These are phyloP conservation scores for Prunus davidiana DNA, from an alignment of 306 rosid genomes.

Conservation along the genomic window DNA sequence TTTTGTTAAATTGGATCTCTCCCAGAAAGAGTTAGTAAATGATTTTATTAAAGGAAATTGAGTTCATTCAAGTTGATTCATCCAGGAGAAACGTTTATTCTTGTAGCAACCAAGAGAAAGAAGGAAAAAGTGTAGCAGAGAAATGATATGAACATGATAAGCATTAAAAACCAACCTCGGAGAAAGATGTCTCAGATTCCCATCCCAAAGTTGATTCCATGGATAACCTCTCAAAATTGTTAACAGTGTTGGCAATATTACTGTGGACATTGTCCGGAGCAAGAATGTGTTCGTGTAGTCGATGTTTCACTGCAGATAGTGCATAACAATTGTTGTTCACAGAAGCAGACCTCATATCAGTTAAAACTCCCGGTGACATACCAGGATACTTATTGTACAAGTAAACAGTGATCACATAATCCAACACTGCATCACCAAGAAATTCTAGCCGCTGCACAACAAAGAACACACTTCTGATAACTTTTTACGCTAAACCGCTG, in stretches of 20 bases:
- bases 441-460: conserved; percentile 66
- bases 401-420: conserved; percentile 56
- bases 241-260: conserved; percentile 33
- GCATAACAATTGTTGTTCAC: conserved; percentile 75
- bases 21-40: too few relatives aligned
- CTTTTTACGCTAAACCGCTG: too few relatives aligned
- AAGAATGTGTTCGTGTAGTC: conserved; percentile 55
- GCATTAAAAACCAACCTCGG: conserved; percentile 46
- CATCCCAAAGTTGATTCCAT: conserved; percentile 54
- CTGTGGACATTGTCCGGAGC: conserved; percentile 37
- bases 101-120: too few relatives aligned
- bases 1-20: too few relatives aligned
- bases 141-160: background rate
- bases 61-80: too few relatives aligned
- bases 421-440: conserved; percentile 69
- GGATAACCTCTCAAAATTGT: conserved; percentile 20
- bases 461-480: background rate
- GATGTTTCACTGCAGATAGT: conserved; percentile 45
- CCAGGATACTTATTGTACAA: conserved; percentile 49
- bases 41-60: too few relatives aligned
- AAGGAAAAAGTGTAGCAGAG: background rate
- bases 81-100: too few relatives aligned
- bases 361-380: conserved; percentile 53
- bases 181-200: conserved; percentile 47
- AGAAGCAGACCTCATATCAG: conserved; percentile 69